phyloP scores from a whole-genome alignment of 1,284 basidiomycete genomes.

The Veloporphyrellus conicus region DNA sequence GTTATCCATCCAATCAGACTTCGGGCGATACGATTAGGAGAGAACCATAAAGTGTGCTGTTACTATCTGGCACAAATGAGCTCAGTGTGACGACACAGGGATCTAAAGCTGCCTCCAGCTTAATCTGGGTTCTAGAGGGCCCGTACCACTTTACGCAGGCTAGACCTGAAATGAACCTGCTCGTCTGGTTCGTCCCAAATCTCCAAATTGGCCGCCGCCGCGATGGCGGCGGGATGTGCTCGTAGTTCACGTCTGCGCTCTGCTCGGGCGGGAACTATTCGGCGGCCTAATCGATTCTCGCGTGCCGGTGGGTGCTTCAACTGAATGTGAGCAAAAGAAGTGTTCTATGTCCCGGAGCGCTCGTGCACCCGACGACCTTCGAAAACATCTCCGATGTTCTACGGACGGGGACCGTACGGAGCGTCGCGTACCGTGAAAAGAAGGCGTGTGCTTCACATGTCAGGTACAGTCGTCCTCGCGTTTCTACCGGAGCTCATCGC shows the following conservation, averaged over 20 bases:
- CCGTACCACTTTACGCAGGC: neutral
- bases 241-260: slow-evolving; percentile 20
- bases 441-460: neutral
- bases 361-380: slow-evolving; percentile 5
- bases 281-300: slow-evolving; percentile 17
- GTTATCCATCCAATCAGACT: slow-evolving; percentile 6
- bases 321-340: slow-evolving; percentile 9
- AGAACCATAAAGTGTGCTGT: neutral
- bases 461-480: neutral
- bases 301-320: slow-evolving; percentile 10
- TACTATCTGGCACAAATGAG: slow-evolving; percentile 5
- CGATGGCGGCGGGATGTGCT: slow-evolving; percentile 26
- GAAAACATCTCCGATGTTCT: slow-evolving; percentile 15
- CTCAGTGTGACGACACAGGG: slow-evolving; percentile 1
- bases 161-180: slow-evolving; percentile 3
- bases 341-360: slow-evolving; percentile 4
- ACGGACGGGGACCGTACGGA: slow-evolving; percentile 7
- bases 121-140: slow-evolving; percentile 19
- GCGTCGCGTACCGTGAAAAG: slow-evolving; percentile 1
- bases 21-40: neutral
- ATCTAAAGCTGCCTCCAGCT: slow-evolving; percentile 18
- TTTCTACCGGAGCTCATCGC: slow-evolving; percentile 9
- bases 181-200: slow-evolving; percentile 10
- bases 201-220: slow-evolving; percentile 27
- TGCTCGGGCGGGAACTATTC: slow-evolving; percentile 22